Evolutionary conservation across 768 basidiomycete species (phyloP), one percentile per base, ranked within the genome.

Genomic region (Ramaria sp.): DNA sequence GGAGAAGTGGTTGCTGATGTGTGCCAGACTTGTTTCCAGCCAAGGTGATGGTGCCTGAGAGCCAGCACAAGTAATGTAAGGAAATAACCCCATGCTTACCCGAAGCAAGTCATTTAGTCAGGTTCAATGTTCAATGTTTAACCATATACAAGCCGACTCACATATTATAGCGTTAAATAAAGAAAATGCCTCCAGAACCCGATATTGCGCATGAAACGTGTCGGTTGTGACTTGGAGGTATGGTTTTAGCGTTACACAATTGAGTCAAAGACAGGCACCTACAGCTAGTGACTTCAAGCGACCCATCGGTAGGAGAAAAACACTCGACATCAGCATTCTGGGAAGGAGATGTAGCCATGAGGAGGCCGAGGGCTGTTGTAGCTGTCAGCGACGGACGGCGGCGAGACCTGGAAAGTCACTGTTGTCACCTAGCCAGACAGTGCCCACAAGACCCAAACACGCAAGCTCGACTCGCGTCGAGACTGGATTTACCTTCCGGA

Each of bases 191-290:
- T 82, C 85, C 56, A 91, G 72, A 18, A 89, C 88, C 27, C 82
- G 80, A 65, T 89, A 90, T 72, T 89, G 88, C n/a, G 88, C 87
- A 60, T 88, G 88, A 65, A 84, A 91, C 57, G 85, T 85, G 61
- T 88, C 84, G 22, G 87, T 89, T 54, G 85, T 81, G 69, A 89
- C 88, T 90, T 61, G 16, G 18, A 8, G 28, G 37, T 52, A 48
- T 32, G 25, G 48, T 38, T 56, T 47, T 39, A 18, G 44, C 28
- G 34, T 2, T 39, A 3, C 16, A 8, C 32, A 30, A 48, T 8
- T 10, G 4, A 44, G 39, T 43, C 25, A 41, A 25, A 6, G 36
- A 18, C n/a, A 42, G 53, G n/a, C 16, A 74, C 85, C 70, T 62
- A 88, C 87, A 88, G 59, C 75, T 78, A 52, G 83, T 78, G 54